Percentiles rank a stretch among this genome's conserved stretches.
phyloP scores from a whole-genome alignment of 1,284 basidiomycete genomes.

The Boletus semigastroideus region DNA sequence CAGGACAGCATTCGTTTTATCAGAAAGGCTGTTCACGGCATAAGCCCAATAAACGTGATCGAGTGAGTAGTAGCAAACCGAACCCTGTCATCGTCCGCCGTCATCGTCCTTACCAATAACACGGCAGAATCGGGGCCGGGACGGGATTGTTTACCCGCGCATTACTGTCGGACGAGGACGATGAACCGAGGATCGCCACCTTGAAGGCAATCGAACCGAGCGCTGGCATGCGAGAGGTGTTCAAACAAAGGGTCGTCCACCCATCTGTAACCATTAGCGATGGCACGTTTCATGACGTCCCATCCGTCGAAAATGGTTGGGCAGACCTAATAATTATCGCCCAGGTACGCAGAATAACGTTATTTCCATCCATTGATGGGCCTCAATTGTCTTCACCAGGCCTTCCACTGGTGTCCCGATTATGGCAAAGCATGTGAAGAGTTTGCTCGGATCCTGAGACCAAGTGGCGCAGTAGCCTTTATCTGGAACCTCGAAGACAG shows the following conservation, averaged over 20 bases:
- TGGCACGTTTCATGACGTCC: slow-evolving; percentile 64
- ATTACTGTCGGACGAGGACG: slow-evolving; percentile 60
- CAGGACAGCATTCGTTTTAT: slow-evolving; percentile 55
- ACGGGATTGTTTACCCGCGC: slow-evolving; percentile 82
- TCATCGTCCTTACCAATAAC: background rate
- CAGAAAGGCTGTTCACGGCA: slow-evolving; percentile 40
- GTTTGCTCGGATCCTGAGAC: slow-evolving; percentile 71
- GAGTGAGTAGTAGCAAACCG: slow-evolving; percentile 57
- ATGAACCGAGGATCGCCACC: slow-evolving; percentile 46
- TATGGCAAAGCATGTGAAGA: slow-evolving; percentile 63
- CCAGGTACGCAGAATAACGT: slow-evolving; percentile 47
- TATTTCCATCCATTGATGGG: background rate
- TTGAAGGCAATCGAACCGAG: slow-evolving; percentile 73
- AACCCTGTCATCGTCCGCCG: background rate
- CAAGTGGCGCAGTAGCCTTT: slow-evolving; percentile 59
- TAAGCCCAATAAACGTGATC: slow-evolving; percentile 54
- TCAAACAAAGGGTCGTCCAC: slow-evolving; percentile 52
- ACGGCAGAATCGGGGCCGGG: slow-evolving; percentile 61
- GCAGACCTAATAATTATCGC: slow-evolving; percentile 74
- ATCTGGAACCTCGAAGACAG: slow-evolving; percentile 83
- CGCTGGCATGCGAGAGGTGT: slow-evolving; percentile 66
- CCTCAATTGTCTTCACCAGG: slow-evolving; percentile 40
- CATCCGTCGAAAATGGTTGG: slow-evolving; percentile 56
- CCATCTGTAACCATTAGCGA: slow-evolving; percentile 49
- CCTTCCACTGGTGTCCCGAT: slow-evolving; percentile 82